Evolutionary conservation across 352 stramenopile genomes (phyloP).

Genomic region (Peronospora destructor): DNA sequence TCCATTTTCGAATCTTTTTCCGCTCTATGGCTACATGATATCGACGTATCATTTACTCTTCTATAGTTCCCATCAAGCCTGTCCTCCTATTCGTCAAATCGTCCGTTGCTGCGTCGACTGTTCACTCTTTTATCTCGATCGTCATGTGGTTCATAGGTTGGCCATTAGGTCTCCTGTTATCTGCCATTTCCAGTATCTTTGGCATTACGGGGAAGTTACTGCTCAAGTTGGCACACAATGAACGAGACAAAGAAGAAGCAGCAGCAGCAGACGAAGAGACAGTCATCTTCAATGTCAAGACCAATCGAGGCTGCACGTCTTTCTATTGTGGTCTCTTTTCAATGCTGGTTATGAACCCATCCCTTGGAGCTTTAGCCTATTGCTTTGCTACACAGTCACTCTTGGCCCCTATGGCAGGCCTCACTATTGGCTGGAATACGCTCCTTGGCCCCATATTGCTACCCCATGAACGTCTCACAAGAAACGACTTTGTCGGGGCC

Average conservation of each 20-base stretch:
- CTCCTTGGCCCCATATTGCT: slow-evolving; percentile 65
- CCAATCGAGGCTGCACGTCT: slow-evolving; percentile 48
- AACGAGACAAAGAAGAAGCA: slow-evolving; percentile 55
- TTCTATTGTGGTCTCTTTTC: slow-evolving; percentile 64
- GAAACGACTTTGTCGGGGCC: slow-evolving; percentile 68
- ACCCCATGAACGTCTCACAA: slow-evolving; percentile 59
- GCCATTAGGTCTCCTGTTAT: slow-evolving; percentile 70
- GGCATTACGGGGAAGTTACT: slow-evolving; percentile 76
- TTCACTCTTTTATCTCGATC: background rate
- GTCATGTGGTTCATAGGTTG: slow-evolving; percentile 54
- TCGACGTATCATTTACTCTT: too few species aligned
- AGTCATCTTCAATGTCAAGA: slow-evolving; percentile 21
- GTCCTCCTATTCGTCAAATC: too few species aligned
- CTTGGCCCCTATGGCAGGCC: slow-evolving; percentile 70
- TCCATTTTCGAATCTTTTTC: too few species aligned
- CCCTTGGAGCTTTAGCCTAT: slow-evolving; percentile 55
- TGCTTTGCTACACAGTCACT: slow-evolving; percentile 77
- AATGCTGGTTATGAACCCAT: slow-evolving; percentile 73
- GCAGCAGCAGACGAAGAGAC: slow-evolving; percentile 25
- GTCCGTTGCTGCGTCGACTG: too few species aligned
- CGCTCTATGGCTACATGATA: too few species aligned
- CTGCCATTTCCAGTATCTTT: slow-evolving; percentile 67
- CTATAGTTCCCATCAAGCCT: too few species aligned
- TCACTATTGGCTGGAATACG: slow-evolving; percentile 82
- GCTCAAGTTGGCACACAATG: slow-evolving; percentile 73